Conservation (phyloP, 2,329 filamentous ascomycete species). For the Huntiella omanensis region DNA sequence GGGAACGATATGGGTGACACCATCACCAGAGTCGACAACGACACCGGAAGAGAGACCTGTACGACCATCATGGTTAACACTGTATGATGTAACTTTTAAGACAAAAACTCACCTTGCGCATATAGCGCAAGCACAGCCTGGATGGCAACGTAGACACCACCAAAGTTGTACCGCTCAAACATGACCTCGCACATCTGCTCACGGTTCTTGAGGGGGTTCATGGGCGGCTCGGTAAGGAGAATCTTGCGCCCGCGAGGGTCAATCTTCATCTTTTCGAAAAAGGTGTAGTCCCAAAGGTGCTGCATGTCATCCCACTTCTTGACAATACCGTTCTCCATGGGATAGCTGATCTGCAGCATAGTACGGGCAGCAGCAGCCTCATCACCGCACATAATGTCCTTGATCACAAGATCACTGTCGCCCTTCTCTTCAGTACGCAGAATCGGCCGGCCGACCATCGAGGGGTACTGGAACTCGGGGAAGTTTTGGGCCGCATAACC, state of each 20-base stretch:
- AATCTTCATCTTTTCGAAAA: constrained; percentile 89
- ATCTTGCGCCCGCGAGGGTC: constrained; percentile 89
- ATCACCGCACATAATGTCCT: constrained; percentile 99
- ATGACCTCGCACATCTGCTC: constrained; percentile 99
- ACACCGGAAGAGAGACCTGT: constrained; percentile 74
- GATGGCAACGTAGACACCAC: constrained; percentile 93
- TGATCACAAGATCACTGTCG: constrained; percentile 47
- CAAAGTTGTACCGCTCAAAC: constrained; percentile 94
- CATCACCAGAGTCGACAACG: constrained; percentile 96
- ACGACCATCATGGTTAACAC: not conserved
- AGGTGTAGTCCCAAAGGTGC: constrained; percentile 98
- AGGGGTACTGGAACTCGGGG: constrained; percentile 95
- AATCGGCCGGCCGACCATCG: constrained; percentile 94
- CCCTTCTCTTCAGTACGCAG: constrained; percentile 80
- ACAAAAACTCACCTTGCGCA: constrained; percentile 54
- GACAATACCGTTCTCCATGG: constrained; percentile 99
- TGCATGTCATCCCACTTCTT: constrained; percentile 99
- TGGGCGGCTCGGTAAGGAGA: constrained; percentile 86
- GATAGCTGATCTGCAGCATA: constrained; percentile 97
- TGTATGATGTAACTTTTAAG: not conserved
- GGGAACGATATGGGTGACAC: constrained; percentile 95
- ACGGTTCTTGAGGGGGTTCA: constrained; percentile 93
- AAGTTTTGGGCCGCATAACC: constrained; percentile 99
- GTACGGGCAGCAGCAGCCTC: constrained; percentile 88
- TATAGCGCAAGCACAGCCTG: constrained; percentile 93